A percentile compares a stretch with the other conserved stretches of the same genome.
Conservation (phyloP, 2,329 filamentous ascomycete species). For the Fusarium penzigii region DNA sequence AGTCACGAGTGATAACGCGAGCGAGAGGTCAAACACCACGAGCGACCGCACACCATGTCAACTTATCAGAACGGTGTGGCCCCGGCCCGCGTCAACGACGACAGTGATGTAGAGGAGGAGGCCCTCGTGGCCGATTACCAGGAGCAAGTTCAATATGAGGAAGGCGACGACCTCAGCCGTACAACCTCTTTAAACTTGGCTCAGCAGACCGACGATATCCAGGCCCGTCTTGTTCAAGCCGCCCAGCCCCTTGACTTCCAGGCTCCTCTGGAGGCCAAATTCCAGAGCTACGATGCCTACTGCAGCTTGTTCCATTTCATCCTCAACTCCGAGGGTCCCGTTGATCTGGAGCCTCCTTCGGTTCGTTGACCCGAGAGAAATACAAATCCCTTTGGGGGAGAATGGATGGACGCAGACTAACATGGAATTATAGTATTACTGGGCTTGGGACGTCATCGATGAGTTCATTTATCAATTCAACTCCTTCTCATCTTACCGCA, state of each 20-base stretch:
- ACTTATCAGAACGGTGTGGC: constrained; percentile 62
- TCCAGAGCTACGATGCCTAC: constrained; percentile 98
- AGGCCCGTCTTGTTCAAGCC: constrained; percentile 86
- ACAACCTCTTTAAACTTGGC: constrained; percentile 68
- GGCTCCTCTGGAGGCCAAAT: constrained; percentile 93
- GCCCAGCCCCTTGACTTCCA: constrained; percentile 96
- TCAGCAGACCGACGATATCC: constrained; percentile 85
- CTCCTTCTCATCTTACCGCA: constrained; percentile 96
- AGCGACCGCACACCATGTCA: constrained; percentile 51
- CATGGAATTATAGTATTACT: constrained; percentile 73
- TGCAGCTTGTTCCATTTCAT: constrained; percentile 99
- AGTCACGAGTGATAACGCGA: constrained; percentile 22
- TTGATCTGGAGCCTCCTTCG: constrained; percentile 94
- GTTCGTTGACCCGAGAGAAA: constrained; percentile 56
- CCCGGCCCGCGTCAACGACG: constrained; percentile 66
- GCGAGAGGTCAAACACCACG: constrained; percentile 33
- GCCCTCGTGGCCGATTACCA: constrained; percentile 93
- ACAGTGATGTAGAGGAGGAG: constrained; percentile 96
- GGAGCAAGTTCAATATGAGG: constrained; percentile 94
- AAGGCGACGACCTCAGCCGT: constrained; percentile 77
- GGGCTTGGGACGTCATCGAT: constrained; percentile 99
- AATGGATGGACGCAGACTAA: constrained; percentile 19
- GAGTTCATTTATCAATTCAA: constrained; percentile 99
- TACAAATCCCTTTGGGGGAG: neutral
- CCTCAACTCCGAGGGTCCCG: constrained; percentile 97